Base-by-base conservation (phyloP, 1,284 basidiomycete species). In the Cryptococcus sp. region DNA sequence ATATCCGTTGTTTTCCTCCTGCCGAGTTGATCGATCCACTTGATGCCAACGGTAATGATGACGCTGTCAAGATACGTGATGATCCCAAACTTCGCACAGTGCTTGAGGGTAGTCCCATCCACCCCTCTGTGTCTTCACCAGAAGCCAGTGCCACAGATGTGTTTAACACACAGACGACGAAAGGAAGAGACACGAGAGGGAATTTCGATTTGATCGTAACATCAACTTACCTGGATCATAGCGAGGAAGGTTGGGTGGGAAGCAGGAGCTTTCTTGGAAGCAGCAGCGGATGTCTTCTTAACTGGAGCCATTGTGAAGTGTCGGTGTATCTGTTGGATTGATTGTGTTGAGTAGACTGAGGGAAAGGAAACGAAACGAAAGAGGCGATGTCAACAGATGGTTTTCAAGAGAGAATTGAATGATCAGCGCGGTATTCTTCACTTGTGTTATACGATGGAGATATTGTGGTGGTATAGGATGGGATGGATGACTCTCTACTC, bases 161-260 rank as follows among this genome's bases (percentile, higher is more conserved):
- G 38, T 10, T 41, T 41, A 41, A 10, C 10, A n/a, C 38, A 10
- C 10, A 10, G 38, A 41, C n/a, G 38, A n/a, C 38, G 38, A n/a
- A 41, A n/a, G 10, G 38, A 41, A n/a, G 10, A 41, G 38, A 41
- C 38, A 23, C 23, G 23, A 31, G 44, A 46, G 8, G 44, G 10
- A 46, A 46, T 46, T n/a, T 41, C 44, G 44, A 31, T 8, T 31
- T 44, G 41, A 44, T 15, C 15, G 13, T 8, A 51, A 44, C 7
- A 4, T 30, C 10, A 30, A 67, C 76, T 73, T 58, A 79, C 77
- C 72, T 76, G 74, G 69, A 79, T 72, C 77, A 79, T 79, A 48
- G 68, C 62, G 49, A 76, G 67, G 70, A 76, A 79, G 42, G 75
- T 70, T 47, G 76, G 76, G 73, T 78, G 77, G n/a, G 69, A 36